A percentile compares a stretch with the other conserved stretches of the same genome.
These are phyloP conservation scores for Fusarium mundagurra DNA, from an alignment of 2,329 filamentous ascomycete genomes.

Conservation along the genomic window DNA sequence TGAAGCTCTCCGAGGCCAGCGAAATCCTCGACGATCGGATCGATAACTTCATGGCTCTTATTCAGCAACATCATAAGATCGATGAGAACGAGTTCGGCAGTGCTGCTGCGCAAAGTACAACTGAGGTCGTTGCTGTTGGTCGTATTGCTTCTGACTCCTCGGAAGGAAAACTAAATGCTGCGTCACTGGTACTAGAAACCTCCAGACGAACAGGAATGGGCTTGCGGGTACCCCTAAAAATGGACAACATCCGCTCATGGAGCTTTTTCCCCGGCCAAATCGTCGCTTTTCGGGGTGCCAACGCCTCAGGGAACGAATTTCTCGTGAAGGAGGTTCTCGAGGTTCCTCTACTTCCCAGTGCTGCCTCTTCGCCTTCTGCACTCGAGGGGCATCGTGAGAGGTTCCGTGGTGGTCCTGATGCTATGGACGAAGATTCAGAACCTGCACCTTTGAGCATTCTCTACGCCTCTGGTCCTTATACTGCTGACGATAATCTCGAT, in stretches of 20 bases:
- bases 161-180: conserved; percentile 87
- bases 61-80: conserved; percentile 78
- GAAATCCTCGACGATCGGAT: conserved; percentile 96
- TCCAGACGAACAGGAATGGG: conserved; percentile 86
- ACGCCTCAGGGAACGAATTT: conserved; percentile 86
- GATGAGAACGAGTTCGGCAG: conserved; percentile 87
- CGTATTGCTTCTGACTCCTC: conserved; percentile 87
- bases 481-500: conserved; percentile 88
- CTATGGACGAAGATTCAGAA: conserved; percentile 62
- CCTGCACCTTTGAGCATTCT: conserved; percentile 79
- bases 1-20: conserved; percentile 92
- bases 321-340: conserved; percentile 79
- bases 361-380: conserved; percentile 73
- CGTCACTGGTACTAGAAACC: conserved; percentile 88
- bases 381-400: conserved; percentile 76
- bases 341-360: conserved; percentile 77
- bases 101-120: conserved; percentile 84
- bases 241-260: conserved; percentile 74
- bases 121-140: conserved; percentile 88
- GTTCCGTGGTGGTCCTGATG: conserved; percentile 71
- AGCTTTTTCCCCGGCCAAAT: conserved; percentile 96
- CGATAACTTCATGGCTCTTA: conserved; percentile 82
- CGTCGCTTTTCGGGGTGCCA: conserved; percentile 85
- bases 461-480: conserved; percentile 88
- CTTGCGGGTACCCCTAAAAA: conserved; percentile 79